Conservation (phyloP, 495 filamentous ascomycete species). For the Lasiosphaeria ovina region DNA sequence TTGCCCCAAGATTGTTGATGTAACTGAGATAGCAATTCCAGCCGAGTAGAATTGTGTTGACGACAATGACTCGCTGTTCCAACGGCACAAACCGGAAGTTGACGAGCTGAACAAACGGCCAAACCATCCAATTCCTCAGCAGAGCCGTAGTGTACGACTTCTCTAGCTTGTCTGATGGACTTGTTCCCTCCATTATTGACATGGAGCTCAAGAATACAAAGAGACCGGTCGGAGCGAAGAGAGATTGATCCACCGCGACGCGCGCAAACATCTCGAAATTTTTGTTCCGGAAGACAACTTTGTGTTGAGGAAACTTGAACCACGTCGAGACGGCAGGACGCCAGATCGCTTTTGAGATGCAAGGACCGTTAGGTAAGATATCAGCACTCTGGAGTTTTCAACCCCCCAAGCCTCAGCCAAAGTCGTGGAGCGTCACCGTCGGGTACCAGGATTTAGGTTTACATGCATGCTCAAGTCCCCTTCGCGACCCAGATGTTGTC, state of each 20-base stretch:
- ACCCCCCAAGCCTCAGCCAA: no score
- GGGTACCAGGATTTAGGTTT: no score
- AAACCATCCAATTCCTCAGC: conserved; percentile 4
- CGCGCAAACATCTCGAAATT: conserved; percentile 2
- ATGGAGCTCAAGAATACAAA: conserved; percentile 6
- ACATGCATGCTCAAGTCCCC: no score
- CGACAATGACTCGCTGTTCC: conserved; percentile 5
- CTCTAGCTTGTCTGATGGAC: conserved; percentile 6
- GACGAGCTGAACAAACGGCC: conserved; percentile 5
- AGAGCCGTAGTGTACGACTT: conserved; percentile 6
- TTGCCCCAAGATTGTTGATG: neutral
- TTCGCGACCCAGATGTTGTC: no score
- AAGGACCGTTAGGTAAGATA: neutral
- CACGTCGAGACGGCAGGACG: conserved; percentile 2
- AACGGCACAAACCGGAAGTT: conserved; percentile 2
- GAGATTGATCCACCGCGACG: neutral
- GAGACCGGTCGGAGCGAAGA: neutral
- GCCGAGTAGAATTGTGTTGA: conserved; percentile 1
- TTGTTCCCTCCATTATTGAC: conserved; percentile 6
- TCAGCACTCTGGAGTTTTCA: no score
- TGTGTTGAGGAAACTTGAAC: conserved; percentile 6
- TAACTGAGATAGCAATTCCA: conserved; percentile 6
- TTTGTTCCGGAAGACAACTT: conserved; percentile 2
- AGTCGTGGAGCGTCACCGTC: no score
- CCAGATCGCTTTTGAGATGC: neutral